These are phyloP conservation scores for Trichosanthes truncata DNA, from an alignment of 306 rosid species.

Conservation along the genomic window DNA sequence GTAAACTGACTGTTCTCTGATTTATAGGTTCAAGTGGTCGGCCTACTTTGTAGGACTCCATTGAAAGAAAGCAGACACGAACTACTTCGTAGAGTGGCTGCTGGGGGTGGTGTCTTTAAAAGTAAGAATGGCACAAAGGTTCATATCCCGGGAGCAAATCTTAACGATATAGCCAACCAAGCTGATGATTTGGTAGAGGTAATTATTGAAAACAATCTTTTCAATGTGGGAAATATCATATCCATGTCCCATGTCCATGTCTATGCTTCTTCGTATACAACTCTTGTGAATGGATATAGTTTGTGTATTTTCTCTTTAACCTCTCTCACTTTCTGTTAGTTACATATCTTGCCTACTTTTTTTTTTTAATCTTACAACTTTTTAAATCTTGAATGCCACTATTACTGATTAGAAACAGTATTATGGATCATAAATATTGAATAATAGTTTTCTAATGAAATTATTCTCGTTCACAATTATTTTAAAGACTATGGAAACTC, in stretches of 20 bases:
- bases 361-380: not conserved
- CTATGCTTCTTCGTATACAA: not conserved
- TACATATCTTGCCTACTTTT: not conserved
- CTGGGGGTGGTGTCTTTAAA: conserved; percentile 77
- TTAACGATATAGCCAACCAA: conserved; percentile 88
- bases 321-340: not conserved
- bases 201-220: not conserved
- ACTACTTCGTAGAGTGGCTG: conserved; percentile 82
- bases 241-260: not conserved
- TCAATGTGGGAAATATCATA: not conserved
- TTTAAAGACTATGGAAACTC: conserved; percentile 85
- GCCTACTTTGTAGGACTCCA: conserved; percentile 90
- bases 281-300: not conserved
- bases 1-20: conserved; percentile 5
- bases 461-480: conserved; percentile 10
- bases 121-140: conserved; percentile 47
- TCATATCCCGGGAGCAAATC: conserved; percentile 85
- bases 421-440: not conserved
- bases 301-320: not conserved
- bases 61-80: conserved; percentile 81
- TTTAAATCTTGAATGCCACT: not conserved
- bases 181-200: conserved; percentile 97
- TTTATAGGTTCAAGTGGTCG: conserved; percentile 81
- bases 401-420: not conserved
- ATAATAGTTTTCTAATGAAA: not conserved